Evolutionary conservation across 352 stramenopile species (phyloP).

Genomic region (Saprolegnia diclina): DNA sequence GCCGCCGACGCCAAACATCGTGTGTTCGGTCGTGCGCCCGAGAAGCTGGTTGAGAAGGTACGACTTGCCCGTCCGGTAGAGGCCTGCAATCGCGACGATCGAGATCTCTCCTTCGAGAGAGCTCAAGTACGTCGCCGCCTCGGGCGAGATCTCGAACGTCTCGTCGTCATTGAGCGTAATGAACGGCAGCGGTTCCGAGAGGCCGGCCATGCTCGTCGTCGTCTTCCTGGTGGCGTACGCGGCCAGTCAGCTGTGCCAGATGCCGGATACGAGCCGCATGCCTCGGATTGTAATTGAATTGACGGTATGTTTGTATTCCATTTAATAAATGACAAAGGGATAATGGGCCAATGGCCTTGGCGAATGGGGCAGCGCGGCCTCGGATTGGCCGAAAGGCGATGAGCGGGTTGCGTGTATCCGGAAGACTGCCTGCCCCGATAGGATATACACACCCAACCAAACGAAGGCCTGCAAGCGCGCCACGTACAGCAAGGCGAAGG

Average conservation of each 20-base stretch:
- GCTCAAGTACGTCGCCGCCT: slow-evolving; percentile 58
- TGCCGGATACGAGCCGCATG: not conserved
- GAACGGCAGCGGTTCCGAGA: slow-evolving; percentile 48
- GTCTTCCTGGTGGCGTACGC: not conserved
- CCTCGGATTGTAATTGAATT: not conserved
- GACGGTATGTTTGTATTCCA: not conserved
- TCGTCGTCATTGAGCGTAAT: slow-evolving; percentile 64
- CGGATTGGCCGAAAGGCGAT: not conserved
- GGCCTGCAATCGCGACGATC: slow-evolving; percentile 61
- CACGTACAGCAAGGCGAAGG: no score
- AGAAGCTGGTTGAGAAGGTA: slow-evolving; percentile 82
- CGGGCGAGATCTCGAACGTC: slow-evolving; percentile 48
- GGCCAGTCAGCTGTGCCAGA: not conserved
- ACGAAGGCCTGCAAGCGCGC: not conserved
- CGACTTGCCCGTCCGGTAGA: slow-evolving; percentile 86
- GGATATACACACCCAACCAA: not conserved
- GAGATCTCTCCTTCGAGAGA: slow-evolving; percentile 53
- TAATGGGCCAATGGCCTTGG: not conserved
- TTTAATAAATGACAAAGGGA: not conserved
- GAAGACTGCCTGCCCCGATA: not conserved
- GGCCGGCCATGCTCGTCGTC: not conserved
- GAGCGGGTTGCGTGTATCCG: not conserved
- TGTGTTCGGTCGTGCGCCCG: slow-evolving; percentile 33
- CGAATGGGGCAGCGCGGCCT: not conserved
- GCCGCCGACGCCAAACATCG: slow-evolving; percentile 66